These are phyloP conservation scores for Psilocybe cubensis DNA, from an alignment of 768 basidiomycete species.

Conservation along the genomic window DNA sequence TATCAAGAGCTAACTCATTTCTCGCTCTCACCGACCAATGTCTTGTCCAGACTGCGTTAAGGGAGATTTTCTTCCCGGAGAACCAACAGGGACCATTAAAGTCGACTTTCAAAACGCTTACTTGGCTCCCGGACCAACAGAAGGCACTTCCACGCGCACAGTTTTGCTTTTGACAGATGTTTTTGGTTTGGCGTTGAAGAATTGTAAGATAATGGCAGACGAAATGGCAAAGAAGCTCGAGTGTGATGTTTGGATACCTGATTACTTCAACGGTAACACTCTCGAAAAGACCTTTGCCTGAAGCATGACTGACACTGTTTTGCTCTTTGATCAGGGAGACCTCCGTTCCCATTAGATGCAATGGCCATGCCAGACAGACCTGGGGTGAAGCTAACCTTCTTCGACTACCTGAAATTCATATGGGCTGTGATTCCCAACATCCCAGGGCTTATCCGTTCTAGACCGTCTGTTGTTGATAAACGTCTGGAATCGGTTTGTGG, in stretches of 20 bases:
- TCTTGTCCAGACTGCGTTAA: slow-evolving; percentile 39
- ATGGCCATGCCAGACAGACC: slow-evolving; percentile 31
- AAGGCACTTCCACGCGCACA: slow-evolving; percentile 37
- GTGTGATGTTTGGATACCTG: slow-evolving; percentile 70
- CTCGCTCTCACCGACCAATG: too few relatives aligned
- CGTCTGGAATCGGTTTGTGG: slow-evolving; percentile 32
- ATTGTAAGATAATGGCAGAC: slow-evolving; percentile 62
- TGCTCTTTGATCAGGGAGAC: slow-evolving; percentile 23
- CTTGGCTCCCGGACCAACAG: slow-evolving; percentile 28
- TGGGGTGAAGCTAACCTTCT: slow-evolving; percentile 32
- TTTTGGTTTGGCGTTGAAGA: slow-evolving; percentile 55
- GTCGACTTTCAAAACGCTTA: slow-evolving; percentile 45
- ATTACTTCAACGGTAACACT: slow-evolving; percentile 55
- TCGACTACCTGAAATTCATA: slow-evolving; percentile 29
- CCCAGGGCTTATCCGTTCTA: slow-evolving; percentile 30
- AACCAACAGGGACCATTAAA: slow-evolving; percentile 45
- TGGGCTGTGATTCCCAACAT: slow-evolving; percentile 25
- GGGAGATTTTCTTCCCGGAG: slow-evolving; percentile 46
- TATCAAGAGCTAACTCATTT: neutral
- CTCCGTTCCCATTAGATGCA: slow-evolving; percentile 26
- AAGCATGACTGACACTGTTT: neutral
- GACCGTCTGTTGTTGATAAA: slow-evolving; percentile 33
- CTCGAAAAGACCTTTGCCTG: neutral
- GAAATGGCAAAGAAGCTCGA: slow-evolving; percentile 45
- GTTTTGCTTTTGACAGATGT: slow-evolving; percentile 60